Base-by-base conservation (phyloP, 345 rosid genomes). In the Iberis pinnata region DNA sequence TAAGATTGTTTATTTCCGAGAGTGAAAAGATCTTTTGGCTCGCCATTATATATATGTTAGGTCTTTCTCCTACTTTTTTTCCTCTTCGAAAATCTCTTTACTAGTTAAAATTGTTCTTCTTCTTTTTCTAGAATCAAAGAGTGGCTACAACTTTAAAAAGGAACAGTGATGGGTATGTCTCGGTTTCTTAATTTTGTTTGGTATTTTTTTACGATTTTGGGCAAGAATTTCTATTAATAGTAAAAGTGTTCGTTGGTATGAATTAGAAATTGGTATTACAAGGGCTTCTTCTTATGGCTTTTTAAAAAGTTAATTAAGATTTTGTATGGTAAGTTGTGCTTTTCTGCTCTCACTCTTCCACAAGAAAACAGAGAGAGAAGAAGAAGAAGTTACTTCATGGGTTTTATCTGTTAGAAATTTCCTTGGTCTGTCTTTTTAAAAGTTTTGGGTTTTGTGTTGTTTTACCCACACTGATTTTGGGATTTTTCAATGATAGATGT, bases 121-220 rank as follows among this genome's bases (percentile, higher is more conserved):
- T 12, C 60, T 41, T 58, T n/a, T 31, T 26, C 29, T 4, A 26
- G 47, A n/a, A n/a, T n/a, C n/a, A n/a, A n/a, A n/a, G 56, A 19
- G 62, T 53, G 25, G 53, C 27, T 58, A 64, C 54, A 46, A 60
- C n/a, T 27, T 57, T 14, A 45, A 51, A 32, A 16, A 55, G 15
- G 50, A 13, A 40, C 62, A 50, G 24, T 53, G 67, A 80, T 75
- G 90, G 84, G 95, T 80, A 70, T 33, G 75, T 73, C 20, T 43
- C n/a, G n/a, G n/a, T n/a, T 32, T 48, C 17, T 14, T 41, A 15
- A 20, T 62, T 43, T 24, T 29, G n/a, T 7, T 22, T 1, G 19
- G 9, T 9, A n/a, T 42, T 11, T 18, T 41, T 17, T 0, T 39
- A 15, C 17, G 17, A 16, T 46, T 55, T 56, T 54, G 9, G 53